Evolutionary conservation across 225 moss, liverwort and hornwort genomes (phyloP).

Genomic region (Pseudoscleropodium purum): DNA sequence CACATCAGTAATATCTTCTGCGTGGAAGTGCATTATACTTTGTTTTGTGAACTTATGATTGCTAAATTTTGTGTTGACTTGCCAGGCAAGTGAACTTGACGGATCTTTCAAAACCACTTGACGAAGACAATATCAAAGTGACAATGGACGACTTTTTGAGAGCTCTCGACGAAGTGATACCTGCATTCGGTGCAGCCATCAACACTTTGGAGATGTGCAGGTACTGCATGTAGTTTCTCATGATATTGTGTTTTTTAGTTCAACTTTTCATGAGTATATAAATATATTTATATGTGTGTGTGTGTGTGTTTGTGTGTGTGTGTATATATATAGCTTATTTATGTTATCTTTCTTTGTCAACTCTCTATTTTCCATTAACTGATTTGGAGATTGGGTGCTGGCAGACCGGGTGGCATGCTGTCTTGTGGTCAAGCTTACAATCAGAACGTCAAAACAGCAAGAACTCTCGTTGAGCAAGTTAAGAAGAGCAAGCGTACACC

Average conservation of each 20-base stretch:
- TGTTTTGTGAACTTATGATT: not conserved
- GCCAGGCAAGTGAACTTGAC: slow-evolving; percentile 64
- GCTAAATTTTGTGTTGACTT: not conserved
- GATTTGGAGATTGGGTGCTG: not conserved
- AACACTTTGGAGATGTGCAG: slow-evolving; percentile 86
- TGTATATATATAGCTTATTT: no score
- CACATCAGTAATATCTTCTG: not conserved
- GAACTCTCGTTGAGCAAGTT: slow-evolving; percentile 63
- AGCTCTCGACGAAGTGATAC: slow-evolving; percentile 79
- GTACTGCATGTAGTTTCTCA: slow-evolving; percentile 12
- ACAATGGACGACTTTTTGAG: slow-evolving; percentile 60
- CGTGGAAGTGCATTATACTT: not conserved
- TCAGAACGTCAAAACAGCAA: slow-evolving; percentile 41
- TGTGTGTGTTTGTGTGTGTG: no score
- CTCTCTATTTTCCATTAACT: not conserved
- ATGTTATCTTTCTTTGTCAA: not conserved
- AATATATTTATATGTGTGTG: no score
- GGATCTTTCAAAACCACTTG: slow-evolving; percentile 71
- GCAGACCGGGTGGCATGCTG: slow-evolving; percentile 80
- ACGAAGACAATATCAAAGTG: slow-evolving; percentile 91
- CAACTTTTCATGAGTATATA: not conserved
- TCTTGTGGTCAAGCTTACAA: slow-evolving; percentile 52
- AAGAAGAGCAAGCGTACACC: slow-evolving; percentile 74
- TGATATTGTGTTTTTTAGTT: not conserved
- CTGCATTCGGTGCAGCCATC: slow-evolving; percentile 89